These are phyloP conservation scores for Rhizoclosmatium sp. DNA, from an alignment of 192 early-diverging fungal species.

Conservation along the genomic window DNA sequence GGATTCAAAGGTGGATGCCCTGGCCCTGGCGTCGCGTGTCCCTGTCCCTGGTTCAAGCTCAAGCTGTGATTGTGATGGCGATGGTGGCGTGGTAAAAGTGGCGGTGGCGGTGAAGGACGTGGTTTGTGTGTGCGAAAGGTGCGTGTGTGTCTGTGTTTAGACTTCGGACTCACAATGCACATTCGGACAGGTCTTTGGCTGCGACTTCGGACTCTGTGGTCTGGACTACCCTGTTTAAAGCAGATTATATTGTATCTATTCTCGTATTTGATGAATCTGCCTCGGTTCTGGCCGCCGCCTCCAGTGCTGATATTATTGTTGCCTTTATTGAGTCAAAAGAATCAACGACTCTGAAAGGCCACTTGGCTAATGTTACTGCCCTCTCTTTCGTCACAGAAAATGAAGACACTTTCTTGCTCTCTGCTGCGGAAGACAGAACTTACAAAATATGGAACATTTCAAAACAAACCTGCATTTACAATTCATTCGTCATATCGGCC, in stretches of 20 bases:
- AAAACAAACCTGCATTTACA: conserved; percentile 38
- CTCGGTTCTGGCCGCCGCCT: background rate
- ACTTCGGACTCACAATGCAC: background rate
- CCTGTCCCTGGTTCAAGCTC: no score
- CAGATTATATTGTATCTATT: background rate
- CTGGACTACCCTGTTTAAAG: background rate
- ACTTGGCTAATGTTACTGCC: background rate
- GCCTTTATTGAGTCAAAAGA: background rate
- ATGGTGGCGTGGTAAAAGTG: background rate
- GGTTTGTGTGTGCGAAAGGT: background rate
- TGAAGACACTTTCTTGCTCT: conserved; percentile 34
- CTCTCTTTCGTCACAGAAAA: conserved; percentile 5
- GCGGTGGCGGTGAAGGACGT: background rate
- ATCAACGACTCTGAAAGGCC: background rate
- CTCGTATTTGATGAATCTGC: background rate
- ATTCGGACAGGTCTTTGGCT: background rate
- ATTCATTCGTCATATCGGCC: conserved; percentile 48
- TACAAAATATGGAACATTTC: conserved; percentile 55
- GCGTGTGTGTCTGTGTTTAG: background rate
- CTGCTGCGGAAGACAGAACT: conserved; percentile 49
- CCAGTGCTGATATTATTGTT: background rate
- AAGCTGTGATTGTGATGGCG: no score
- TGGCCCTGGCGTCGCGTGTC: background rate
- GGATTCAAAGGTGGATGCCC: background rate
- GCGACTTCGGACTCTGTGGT: background rate